Evolutionary conservation across 1,139 yeast genomes (phyloP), one percentile per base, ranked within the genome.

Genomic region (Candida tetrigidarum): DNA sequence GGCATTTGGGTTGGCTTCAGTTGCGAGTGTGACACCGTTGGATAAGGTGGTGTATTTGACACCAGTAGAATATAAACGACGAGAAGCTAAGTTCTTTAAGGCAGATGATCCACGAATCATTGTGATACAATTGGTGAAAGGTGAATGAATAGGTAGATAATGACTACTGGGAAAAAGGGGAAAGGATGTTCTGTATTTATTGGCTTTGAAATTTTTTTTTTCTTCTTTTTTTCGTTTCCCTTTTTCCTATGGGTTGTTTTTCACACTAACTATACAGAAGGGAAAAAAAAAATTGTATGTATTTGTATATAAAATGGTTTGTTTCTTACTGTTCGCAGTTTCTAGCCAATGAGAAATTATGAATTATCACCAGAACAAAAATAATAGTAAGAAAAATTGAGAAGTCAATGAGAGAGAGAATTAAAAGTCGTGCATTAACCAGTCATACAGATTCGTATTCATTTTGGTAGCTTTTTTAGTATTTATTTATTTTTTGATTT

Each of bases 21-120:
- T 75, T 49, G 90, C 90, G 55, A 86, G 78, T 50, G 87, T 81
- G 48, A 85, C 71, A 54, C 93, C 95, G 63, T 84, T 86, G 53
- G 84, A 69, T 56, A 86, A 74, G 48, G 86, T 82, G 56, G 93
- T 84, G 69, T 81, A 79, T 66, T 83, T 78, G 54, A 90, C 80
- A 54, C 82, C 74, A 51, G 89, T 80, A 54, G 89, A 73, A 54
- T 78, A 71, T 55, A 76, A 67, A 67, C 84, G 81, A 66, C 79
- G 80, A 47, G 77, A 69, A 44, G 71, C 64, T 64, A 71, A 50
- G 52, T 53, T 51, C 56, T 59, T 63, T 54, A 63, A 59, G 46
- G 63, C 59, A 45, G 62, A 54, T 46, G 69, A 56, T 50, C 73
- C 73, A 66, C 74, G 73, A 62, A 69, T 64, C 74, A 69, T 69